A percentile compares a stretch with the other conserved stretches of the same genome.
These are phyloP conservation scores for Eucalyptus leucophloia DNA, from an alignment of 345 rosid species.

Conservation along the genomic window DNA sequence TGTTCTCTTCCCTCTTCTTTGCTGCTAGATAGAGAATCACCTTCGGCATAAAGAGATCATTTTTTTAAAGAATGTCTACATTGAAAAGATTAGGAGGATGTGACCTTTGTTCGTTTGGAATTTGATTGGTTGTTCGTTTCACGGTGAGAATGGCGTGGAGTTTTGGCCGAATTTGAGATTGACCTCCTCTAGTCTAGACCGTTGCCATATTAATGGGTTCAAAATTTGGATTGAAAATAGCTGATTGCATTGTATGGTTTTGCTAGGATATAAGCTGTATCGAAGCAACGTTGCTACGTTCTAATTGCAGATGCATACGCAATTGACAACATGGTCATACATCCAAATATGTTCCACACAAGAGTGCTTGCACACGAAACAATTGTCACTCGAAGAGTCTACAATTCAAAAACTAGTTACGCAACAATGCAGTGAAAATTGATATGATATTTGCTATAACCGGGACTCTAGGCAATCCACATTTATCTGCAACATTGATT, in stretches of 20 bases:
- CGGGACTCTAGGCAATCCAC: neutral
- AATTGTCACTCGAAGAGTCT: rapidly evolving
- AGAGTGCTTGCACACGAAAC: neutral
- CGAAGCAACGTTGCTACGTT: neutral
- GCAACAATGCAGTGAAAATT: neutral
- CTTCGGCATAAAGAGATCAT: neutral
- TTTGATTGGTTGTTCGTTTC: neutral
- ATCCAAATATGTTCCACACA: neutral
- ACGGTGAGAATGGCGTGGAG: neutral
- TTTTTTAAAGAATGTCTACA: neutral
- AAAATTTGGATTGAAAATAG: neutral
- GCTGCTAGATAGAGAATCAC: neutral
- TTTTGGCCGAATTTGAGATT: neutral
- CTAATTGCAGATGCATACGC: neutral
- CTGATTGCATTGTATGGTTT: neutral
- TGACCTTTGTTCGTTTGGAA: neutral
- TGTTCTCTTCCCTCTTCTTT: neutral
- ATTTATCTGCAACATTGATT: neutral
- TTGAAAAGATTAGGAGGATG: neutral
- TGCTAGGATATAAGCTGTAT: neutral
- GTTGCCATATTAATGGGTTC: neutral
- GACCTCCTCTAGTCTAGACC: neutral
- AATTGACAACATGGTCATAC: neutral
- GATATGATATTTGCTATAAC: neutral
- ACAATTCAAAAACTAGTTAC: neutral